These are phyloP conservation scores for Albifimbria verrucaria DNA, from an alignment of 2,329 filamentous ascomycete genomes.

Conservation along the genomic window DNA sequence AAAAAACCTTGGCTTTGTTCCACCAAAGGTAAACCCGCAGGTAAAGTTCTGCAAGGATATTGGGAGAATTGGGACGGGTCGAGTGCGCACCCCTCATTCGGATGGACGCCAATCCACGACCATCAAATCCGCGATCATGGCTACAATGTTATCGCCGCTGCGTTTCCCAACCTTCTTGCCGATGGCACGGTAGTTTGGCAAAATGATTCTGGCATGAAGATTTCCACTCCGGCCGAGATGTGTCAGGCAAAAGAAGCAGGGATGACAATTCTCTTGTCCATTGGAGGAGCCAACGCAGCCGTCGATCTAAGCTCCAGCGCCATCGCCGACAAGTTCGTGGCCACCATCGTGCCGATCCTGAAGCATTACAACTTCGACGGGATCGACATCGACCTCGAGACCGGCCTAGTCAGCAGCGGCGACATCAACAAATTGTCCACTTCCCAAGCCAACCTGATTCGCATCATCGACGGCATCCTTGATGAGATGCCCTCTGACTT, in stretches of 20 bases:
- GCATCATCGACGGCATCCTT: slow-evolving; percentile 33
- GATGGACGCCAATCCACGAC: slow-evolving; percentile 29
- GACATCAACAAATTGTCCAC: slow-evolving; percentile 26
- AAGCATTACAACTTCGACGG: slow-evolving; percentile 33
- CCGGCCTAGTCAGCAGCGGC: slow-evolving; percentile 26
- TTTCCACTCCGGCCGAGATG: slow-evolving; percentile 27
- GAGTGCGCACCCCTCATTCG: slow-evolving; percentile 29
- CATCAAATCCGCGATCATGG: slow-evolving; percentile 23
- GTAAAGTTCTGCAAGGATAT: slow-evolving; percentile 33
- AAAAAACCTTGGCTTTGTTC: too few species aligned
- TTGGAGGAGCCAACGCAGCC: slow-evolving; percentile 29
- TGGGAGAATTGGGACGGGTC: too few species aligned
- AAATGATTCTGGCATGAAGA: slow-evolving; percentile 24
- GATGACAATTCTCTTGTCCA: slow-evolving; percentile 29
- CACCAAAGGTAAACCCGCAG: slow-evolving; percentile 27
- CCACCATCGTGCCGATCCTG: slow-evolving; percentile 31
- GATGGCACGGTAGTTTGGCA: slow-evolving; percentile 30
- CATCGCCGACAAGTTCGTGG: slow-evolving; percentile 30
- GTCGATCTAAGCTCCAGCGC: slow-evolving; percentile 27
- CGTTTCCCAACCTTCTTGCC: slow-evolving; percentile 29
- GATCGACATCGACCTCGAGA: slow-evolving; percentile 32
- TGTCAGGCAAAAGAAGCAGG: slow-evolving; percentile 30
- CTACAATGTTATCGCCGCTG: slow-evolving; percentile 31
- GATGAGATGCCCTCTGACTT: too few species aligned
- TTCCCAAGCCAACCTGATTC: slow-evolving; percentile 29